phyloP scores from a whole-genome alignment of 2,329 filamentous ascomycete species.

The Rhexocercosporidium sp. region DNA sequence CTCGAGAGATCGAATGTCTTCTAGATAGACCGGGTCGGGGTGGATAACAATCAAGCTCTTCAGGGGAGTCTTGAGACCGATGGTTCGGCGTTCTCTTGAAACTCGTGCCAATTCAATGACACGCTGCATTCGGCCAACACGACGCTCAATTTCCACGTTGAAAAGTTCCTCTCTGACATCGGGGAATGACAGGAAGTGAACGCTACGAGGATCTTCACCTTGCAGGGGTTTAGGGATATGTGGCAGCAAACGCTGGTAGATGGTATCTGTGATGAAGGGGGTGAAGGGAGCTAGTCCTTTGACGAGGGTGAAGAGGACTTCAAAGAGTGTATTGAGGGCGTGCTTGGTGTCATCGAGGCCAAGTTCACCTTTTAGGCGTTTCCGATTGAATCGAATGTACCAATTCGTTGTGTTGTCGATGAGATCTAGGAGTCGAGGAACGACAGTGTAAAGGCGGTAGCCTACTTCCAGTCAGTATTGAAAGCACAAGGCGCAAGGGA shows the following conservation, averaged over 20 bases:
- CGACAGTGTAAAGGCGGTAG: conserved; percentile 88
- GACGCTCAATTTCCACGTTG: conserved; percentile 82
- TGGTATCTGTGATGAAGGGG: conserved; percentile 93
- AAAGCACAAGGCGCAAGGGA: background rate
- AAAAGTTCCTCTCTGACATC: conserved; percentile 89
- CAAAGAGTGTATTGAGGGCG: conserved; percentile 91
- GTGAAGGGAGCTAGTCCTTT: conserved; percentile 92
- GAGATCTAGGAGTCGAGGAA: conserved; percentile 79
- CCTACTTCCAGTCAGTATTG: conserved; percentile 45
- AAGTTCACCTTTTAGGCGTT: conserved; percentile 87
- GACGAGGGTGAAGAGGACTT: conserved; percentile 88
- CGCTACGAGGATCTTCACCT: conserved; percentile 78
- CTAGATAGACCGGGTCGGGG: conserved; percentile 78
- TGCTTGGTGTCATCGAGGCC: conserved; percentile 86
- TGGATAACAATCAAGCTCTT: conserved; percentile 91
- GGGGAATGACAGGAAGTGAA: conserved; percentile 92
- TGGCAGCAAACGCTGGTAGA: conserved; percentile 83
- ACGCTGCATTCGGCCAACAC: conserved; percentile 89
- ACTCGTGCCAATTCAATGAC: conserved; percentile 91
- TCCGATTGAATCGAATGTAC: conserved; percentile 96
- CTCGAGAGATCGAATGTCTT: conserved; percentile 84
- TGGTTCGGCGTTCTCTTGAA: conserved; percentile 81
- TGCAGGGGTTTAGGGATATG: conserved; percentile 76
- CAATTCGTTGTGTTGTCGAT: conserved; percentile 98
- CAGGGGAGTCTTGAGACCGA: conserved; percentile 88